A percentile compares a stretch with the other conserved stretches of the same genome.
Conservation (phyloP, 2,329 filamentous ascomycete species). For the Ophiocordyceps camponoti-saundersi region DNA sequence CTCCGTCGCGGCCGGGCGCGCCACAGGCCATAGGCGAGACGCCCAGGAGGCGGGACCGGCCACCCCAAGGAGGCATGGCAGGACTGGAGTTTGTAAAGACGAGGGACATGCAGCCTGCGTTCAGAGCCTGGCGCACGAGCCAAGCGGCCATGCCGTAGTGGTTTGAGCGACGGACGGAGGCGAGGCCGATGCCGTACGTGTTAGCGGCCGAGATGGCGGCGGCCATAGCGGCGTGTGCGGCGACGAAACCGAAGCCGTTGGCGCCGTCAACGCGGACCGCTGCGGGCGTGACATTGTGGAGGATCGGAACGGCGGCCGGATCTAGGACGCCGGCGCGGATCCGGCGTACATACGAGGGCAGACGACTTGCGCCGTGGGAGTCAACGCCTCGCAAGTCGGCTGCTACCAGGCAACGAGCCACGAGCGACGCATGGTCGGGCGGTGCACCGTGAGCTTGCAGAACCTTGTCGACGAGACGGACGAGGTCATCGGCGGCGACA, state of each 20-base stretch:
- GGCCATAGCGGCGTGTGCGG: slow-evolving; percentile 48
- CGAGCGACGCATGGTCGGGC: slow-evolving; percentile 36
- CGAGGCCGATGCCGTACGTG: slow-evolving; percentile 56
- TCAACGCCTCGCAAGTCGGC: slow-evolving; percentile 68
- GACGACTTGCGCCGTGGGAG: slow-evolving; percentile 59
- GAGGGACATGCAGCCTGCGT: slow-evolving; percentile 52
- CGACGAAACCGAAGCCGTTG: slow-evolving; percentile 63
- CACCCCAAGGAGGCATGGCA: slow-evolving; percentile 55
- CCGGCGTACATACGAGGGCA: slow-evolving; percentile 62
- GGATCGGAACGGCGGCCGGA: slow-evolving; percentile 35
- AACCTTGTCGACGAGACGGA: slow-evolving; percentile 32
- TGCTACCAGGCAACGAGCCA: slow-evolving; percentile 52
- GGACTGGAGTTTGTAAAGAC: slow-evolving; percentile 60
- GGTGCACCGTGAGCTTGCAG: slow-evolving; percentile 45
- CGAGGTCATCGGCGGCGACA: slow-evolving; percentile 21
- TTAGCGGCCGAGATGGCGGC: slow-evolving; percentile 50
- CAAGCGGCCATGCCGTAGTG: slow-evolving; percentile 76
- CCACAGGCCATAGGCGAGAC: slow-evolving; percentile 63
- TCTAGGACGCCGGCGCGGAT: slow-evolving; percentile 54
- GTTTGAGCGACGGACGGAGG: slow-evolving; percentile 58
- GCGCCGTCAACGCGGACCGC: slow-evolving; percentile 50
- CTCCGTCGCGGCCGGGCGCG: slow-evolving; percentile 46
- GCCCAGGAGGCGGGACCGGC: slow-evolving; percentile 50
- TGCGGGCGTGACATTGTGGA: slow-evolving; percentile 49
- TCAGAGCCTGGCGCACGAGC: slow-evolving; percentile 61